A percentile compares a stretch with the other conserved stretches of the same genome.
Conservation (phyloP, 164 flowering plant species). For the grape (Vitis vinifera) region ASM3070453v1 NC_081809.1:4264501-4265000, state of each 20-base stretch:
- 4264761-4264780: neutral
- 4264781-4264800: neutral
- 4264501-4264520: conserved; percentile 93
- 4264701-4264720: too few species aligned
- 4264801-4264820: neutral
- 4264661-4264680: too few species aligned
- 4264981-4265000: too few species aligned
- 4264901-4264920: too few species aligned
- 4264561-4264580: conserved; percentile 75
- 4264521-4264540: conserved; percentile 90
- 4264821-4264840: too few species aligned
- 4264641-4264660: neutral
- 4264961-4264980: too few species aligned
- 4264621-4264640: neutral
- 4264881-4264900: too few species aligned
- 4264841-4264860: too few species aligned
- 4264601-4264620: neutral
- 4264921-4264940: too few species aligned
- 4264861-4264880: too few species aligned
- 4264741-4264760: neutral
- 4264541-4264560: conserved; percentile 85
- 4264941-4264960: too few species aligned
- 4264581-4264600: conserved; percentile 51
- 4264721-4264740: neutral
- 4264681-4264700: too few species aligned